Conservation (phyloP, 2,329 filamentous ascomycete species). For the Ophiostoma triangulosporum region DNA sequence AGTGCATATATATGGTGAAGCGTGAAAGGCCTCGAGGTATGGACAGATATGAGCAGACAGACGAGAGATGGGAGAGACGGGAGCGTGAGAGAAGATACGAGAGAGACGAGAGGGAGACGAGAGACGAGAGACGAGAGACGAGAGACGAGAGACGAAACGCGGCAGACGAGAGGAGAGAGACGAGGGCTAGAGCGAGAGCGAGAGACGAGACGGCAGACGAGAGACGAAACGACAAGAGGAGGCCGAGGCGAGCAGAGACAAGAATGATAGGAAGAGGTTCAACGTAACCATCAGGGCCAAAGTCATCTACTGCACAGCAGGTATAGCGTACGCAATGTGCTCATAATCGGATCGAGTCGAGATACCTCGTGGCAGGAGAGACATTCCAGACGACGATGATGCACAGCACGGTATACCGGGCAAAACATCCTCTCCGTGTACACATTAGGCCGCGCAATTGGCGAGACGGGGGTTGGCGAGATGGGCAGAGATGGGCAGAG, state of each 20-base stretch:
- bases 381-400: neutral
- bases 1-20: constrained; percentile 6
- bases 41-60: neutral
- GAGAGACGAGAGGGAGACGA: neutral
- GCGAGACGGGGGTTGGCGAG: constrained; percentile 5
- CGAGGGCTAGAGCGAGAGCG: neutral
- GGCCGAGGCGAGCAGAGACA: constrained; percentile 2
- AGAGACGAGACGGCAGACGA: neutral
- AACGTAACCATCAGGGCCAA: neutral
- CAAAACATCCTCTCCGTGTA: neutral
- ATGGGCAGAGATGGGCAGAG: neutral
- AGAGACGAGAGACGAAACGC: neutral
- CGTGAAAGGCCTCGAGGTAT: no score
- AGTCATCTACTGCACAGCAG: neutral
- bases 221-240: neutral
- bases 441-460: neutral
- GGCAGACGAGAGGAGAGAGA: neutral
- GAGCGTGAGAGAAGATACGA: neutral
- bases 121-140: neutral
- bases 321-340: neutral
- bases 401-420: constrained; percentile 1
- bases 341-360: neutral
- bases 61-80: neutral
- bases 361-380: neutral
- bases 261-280: neutral